A percentile compares a stretch with the other conserved stretches of the same genome.
Evolutionary conservation across 129 eudicot species (phyloP).

Genomic region (Sambucus nigra): DNA sequence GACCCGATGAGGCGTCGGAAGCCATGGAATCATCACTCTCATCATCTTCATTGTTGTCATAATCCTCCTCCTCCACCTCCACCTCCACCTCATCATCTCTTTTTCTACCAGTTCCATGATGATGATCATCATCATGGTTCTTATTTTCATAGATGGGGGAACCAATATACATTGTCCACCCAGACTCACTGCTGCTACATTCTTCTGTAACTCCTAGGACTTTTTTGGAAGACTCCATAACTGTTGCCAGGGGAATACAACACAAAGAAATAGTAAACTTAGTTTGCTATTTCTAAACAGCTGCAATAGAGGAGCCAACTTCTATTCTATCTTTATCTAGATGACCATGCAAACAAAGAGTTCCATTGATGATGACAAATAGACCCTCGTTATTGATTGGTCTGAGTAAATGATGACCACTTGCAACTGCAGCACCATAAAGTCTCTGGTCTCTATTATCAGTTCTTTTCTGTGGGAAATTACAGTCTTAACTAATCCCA

Average conservation of each 20-base stretch:
- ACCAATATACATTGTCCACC: conserved; percentile 79
- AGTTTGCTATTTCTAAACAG: no score
- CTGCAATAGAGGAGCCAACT: not conserved
- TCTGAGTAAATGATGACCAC: not conserved
- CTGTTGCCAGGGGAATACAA: conserved; percentile 2
- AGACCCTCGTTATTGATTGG: not conserved
- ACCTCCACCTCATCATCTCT: conserved; percentile 9
- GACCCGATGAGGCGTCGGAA: conserved; percentile 85
- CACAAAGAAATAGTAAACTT: no score
- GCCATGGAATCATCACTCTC: conserved; percentile 75
- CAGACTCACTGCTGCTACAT: conserved; percentile 83
- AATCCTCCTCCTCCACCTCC: conserved; percentile 9
- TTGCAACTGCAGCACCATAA: conserved; percentile 25
- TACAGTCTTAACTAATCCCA: no score
- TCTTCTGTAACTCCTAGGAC: conserved; percentile 39
- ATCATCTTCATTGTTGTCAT: conserved; percentile 26
- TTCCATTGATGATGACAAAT: not conserved
- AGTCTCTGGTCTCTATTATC: conserved; percentile 24
- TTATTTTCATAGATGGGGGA: conserved; percentile 33
- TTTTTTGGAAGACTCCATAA: conserved; percentile 42
- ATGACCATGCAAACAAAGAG: conserved; percentile 10
- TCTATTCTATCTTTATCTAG: not conserved
- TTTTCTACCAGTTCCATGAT: no score
- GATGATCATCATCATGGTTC: conserved; percentile 12
- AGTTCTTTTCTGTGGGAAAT: no score